Conservation (phyloP, 176 grass and related monocot species). For the Ensete glaucum region DNA sequence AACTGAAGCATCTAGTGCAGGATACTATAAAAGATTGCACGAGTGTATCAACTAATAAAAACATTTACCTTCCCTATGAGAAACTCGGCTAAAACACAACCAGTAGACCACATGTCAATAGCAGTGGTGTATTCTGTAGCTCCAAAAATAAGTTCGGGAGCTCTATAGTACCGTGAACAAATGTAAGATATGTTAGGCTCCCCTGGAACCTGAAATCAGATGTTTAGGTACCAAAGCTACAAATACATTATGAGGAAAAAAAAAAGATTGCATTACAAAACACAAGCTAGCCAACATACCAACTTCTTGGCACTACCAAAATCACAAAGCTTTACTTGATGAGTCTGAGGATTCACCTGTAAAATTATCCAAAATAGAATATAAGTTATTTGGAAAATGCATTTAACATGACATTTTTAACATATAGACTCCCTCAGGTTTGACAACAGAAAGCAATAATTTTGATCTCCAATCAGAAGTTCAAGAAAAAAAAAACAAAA, state of each 20-base stretch:
- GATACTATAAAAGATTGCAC: not conserved
- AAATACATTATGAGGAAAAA: not conserved
- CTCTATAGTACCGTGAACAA: slow-evolving; percentile 59
- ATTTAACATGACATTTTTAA: not conserved
- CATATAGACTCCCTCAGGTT: not conserved
- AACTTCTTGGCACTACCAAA: slow-evolving; percentile 26
- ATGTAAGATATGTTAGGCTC: slow-evolving; percentile 75
- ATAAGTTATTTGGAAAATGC: not conserved
- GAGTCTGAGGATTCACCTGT: slow-evolving; percentile 19
- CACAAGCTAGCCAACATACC: not conserved
- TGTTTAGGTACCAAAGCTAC: not conserved
- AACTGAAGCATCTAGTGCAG: not conserved
- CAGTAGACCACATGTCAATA: slow-evolving; percentile 66
- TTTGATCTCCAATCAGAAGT: not conserved
- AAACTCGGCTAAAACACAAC: slow-evolving; percentile 66
- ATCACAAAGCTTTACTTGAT: slow-evolving; percentile 24
- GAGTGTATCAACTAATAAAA: not conserved
- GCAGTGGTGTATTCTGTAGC: slow-evolving; percentile 60
- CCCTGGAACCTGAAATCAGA: slow-evolving; percentile 30
- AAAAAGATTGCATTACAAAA: not conserved
- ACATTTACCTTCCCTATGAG: slow-evolving; percentile 50
- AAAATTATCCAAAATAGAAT: not conserved
- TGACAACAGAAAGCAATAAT: not conserved
- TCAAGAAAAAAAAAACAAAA: not conserved
- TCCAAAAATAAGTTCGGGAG: slow-evolving; percentile 63